Evolutionary conservation across 768 basidiomycete species (phyloP).

Genomic region (Russula sp.): DNA sequence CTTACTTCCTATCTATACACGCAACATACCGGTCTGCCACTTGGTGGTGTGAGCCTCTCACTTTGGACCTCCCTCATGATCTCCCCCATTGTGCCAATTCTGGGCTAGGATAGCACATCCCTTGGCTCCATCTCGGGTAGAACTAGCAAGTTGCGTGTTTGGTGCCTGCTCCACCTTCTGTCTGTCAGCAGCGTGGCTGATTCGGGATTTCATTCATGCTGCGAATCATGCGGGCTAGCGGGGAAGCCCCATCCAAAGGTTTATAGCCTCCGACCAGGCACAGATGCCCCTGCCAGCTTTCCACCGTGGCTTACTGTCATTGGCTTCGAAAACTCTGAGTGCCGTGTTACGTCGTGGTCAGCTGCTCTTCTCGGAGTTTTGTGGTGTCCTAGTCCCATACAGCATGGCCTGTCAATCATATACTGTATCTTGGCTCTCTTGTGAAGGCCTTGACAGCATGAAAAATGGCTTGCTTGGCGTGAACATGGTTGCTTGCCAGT

Average conservation of each 20-base stretch:
- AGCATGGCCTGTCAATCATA: not conserved
- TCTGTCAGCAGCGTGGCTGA: not conserved
- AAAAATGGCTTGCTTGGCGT: too few relatives aligned
- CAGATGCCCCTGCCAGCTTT: not conserved
- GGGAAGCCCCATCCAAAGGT: not conserved
- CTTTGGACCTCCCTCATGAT: not conserved
- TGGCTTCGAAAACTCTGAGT: not conserved
- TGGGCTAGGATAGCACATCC: not conserved
- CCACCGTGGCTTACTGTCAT: not conserved
- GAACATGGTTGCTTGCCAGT: not conserved
- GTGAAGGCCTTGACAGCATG: too few relatives aligned
- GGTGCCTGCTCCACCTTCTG: not conserved
- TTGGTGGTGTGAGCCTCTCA: not conserved
- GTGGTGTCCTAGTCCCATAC: not conserved
- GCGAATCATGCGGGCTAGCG: not conserved
- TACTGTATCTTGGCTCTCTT: too few relatives aligned
- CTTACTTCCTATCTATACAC: not conserved
- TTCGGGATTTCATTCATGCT: not conserved
- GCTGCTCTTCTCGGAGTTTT: not conserved
- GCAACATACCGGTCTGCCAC: not conserved
- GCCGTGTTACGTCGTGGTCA: not conserved
- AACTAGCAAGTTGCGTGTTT: not conserved
- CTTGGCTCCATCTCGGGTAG: not conserved
- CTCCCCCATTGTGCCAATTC: not conserved
- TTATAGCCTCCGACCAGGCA: conserved; percentile 1